A percentile compares a stretch with the other conserved stretches of the same genome.
phyloP scores from a whole-genome alignment of 2,329 filamentous ascomycete species.

The Talaromyces amestolkiae region DNA sequence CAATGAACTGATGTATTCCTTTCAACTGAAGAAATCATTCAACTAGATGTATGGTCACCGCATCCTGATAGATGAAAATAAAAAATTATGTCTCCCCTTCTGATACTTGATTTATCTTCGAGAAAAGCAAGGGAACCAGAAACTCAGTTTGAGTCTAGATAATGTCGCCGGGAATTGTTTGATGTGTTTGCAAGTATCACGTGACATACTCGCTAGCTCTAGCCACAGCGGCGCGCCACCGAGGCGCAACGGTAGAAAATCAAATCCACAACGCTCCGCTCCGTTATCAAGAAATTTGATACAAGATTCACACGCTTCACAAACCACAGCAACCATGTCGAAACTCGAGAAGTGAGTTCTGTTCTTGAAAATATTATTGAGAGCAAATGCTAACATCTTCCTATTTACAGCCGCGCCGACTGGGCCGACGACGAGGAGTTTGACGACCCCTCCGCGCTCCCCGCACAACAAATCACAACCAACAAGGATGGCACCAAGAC shows the following conservation, averaged over 20 bases:
- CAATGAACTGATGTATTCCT: too few species aligned
- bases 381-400: background rate
- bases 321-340: slow-evolving; percentile 42
- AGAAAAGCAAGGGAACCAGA: too few species aligned
- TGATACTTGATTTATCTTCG: background rate
- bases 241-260: slow-evolving; percentile 28
- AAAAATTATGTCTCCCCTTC: background rate
- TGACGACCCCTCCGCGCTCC: slow-evolving; percentile 80
- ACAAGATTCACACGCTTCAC: slow-evolving; percentile 26
- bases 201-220: slow-evolving; percentile 25
- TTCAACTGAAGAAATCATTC: too few species aligned
- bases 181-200: slow-evolving; percentile 8
- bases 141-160: too few species aligned
- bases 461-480: slow-evolving; percentile 80
- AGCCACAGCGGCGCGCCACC: slow-evolving; percentile 39
- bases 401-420: slow-evolving; percentile 60
- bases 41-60: too few species aligned
- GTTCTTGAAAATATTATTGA: background rate
- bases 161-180: background rate
- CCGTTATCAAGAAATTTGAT: slow-evolving; percentile 43
- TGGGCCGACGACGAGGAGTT: slow-evolving; percentile 93
- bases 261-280: slow-evolving; percentile 45
- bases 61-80: too few species aligned
- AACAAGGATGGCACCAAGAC: slow-evolving; percentile 99
- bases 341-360: slow-evolving; percentile 46